These are phyloP conservation scores for Annona cherimola DNA, from an alignment of 164 flowering plant genomes.

Conservation along the genomic window DNA sequence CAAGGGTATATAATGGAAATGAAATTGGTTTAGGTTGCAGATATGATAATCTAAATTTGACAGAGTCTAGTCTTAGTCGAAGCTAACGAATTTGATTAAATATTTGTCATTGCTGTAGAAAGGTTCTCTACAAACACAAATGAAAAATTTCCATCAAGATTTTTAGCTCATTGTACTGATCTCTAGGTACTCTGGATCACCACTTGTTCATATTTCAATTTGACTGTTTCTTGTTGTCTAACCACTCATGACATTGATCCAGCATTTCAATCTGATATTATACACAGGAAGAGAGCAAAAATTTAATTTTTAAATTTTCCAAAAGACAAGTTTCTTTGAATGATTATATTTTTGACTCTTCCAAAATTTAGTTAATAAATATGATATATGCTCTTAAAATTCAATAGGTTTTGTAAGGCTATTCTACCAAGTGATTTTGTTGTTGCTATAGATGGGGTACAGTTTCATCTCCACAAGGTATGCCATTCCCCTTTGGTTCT, in stretches of 20 bases:
- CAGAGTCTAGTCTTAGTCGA: too few species aligned
- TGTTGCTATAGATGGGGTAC: conserved; percentile 45
- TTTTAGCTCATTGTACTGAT: too few species aligned
- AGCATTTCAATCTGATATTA: too few species aligned
- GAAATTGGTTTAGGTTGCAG: too few species aligned
- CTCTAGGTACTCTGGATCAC: too few species aligned
- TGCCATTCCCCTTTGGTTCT: neutral
- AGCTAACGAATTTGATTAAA: too few species aligned
- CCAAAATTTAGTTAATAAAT: neutral
- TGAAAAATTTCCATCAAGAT: too few species aligned
- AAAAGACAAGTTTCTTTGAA: neutral
- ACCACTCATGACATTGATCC: neutral
- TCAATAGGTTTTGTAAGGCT: conserved; percentile 65
- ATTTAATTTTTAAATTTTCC: neutral
- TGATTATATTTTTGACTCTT: neutral
- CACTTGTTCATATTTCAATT: neutral
- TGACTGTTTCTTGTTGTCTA: neutral
- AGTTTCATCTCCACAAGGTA: conserved; percentile 90
- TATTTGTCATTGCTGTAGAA: too few species aligned
- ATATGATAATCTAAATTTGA: too few species aligned
- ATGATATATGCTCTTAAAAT: conserved; percentile 1
- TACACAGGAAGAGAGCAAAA: neutral
- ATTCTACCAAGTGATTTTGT: conserved; percentile 69
- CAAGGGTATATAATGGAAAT: too few species aligned
- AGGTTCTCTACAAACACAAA: too few species aligned